Conservation (phyloP, 768 basidiomycete genomes). For the Tremella mesenterica region DNA sequence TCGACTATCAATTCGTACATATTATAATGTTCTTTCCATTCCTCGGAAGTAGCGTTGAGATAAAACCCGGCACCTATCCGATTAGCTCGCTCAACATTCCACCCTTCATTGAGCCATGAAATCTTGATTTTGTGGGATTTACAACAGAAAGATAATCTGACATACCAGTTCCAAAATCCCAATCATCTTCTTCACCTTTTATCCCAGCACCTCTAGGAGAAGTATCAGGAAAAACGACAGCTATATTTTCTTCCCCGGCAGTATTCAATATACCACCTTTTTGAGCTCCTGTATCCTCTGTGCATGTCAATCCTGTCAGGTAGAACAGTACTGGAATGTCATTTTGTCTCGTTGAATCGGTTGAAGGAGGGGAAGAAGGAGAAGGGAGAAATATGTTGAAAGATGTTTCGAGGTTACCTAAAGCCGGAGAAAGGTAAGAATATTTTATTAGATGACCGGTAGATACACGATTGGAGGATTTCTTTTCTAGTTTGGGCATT, state of each 20-base stretch:
- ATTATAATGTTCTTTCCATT: conserved; percentile 55
- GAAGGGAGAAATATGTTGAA: conserved; percentile 86
- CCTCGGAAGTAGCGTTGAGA: conserved; percentile 68
- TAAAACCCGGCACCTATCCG: conserved; percentile 95
- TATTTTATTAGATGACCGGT: conserved; percentile 77
- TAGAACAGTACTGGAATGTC: conserved; percentile 72
- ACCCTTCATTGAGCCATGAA: conserved; percentile 50
- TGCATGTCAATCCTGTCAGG: conserved; percentile 58
- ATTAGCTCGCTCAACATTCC: conserved; percentile 74
- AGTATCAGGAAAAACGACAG: conserved; percentile 89
- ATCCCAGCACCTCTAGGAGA: conserved; percentile 85
- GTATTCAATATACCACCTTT: conserved; percentile 87
- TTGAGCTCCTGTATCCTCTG: conserved; percentile 66
- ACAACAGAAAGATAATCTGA: conserved; percentile 12
- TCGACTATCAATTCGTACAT: conserved; percentile 78
- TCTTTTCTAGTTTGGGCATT: conserved; percentile 52
- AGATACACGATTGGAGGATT: conserved; percentile 70
- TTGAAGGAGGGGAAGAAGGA: conserved; percentile 48
- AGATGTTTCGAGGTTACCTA: conserved; percentile 50
- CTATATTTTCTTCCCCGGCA: conserved; percentile 75
- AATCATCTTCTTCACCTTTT: conserved; percentile 56
- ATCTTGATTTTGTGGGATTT: neutral
- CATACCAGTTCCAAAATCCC: conserved; percentile 82
- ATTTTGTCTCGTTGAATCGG: too few species aligned
- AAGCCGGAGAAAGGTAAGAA: conserved; percentile 26